Conservation (phyloP, 1,284 basidiomycete genomes). For the Pyrrhoderma lamaoense region DNA sequence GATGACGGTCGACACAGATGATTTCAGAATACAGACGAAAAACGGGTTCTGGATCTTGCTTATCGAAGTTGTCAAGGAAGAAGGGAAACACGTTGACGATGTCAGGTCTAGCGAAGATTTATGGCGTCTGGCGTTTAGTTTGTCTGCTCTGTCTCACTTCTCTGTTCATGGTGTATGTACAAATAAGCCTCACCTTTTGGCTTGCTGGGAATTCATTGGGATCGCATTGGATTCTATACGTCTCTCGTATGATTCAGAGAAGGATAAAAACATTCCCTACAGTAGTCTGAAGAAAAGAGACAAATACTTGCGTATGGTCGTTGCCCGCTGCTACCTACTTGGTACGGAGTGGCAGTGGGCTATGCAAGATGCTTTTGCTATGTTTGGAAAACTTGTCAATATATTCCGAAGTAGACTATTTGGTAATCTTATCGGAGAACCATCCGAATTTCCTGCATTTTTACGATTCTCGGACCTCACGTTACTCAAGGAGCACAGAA, state of each 20-base stretch:
- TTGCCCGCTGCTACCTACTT: slow-evolving; percentile 69
- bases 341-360: slow-evolving; percentile 71
- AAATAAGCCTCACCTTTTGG: slow-evolving; percentile 39
- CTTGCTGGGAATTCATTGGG: slow-evolving; percentile 64
- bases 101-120: slow-evolving; percentile 59
- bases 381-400: slow-evolving; percentile 64
- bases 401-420: slow-evolving; percentile 81
- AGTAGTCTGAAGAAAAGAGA: slow-evolving; percentile 58
- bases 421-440: slow-evolving; percentile 70
- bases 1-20: neutral
- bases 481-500: slow-evolving; percentile 45
- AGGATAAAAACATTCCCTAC: slow-evolving; percentile 35
- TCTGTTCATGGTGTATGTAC: slow-evolving; percentile 56
- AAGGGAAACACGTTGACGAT: slow-evolving; percentile 26
- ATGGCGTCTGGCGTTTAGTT: slow-evolving; percentile 66
- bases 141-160: slow-evolving; percentile 78
- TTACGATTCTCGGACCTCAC: slow-evolving; percentile 55
- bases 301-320: slow-evolving; percentile 66
- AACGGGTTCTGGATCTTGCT: slow-evolving; percentile 42
- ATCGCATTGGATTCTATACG: slow-evolving; percentile 55
- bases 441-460: slow-evolving; percentile 72
- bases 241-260: slow-evolving; percentile 44
- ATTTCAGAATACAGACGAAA: slow-evolving; percentile 1
- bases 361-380: slow-evolving; percentile 47
- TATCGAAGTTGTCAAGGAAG: slow-evolving; percentile 29